Evolutionary conservation across 2,329 filamentous ascomycete species (phyloP).

Genomic region (Diaporthe longicolla): DNA sequence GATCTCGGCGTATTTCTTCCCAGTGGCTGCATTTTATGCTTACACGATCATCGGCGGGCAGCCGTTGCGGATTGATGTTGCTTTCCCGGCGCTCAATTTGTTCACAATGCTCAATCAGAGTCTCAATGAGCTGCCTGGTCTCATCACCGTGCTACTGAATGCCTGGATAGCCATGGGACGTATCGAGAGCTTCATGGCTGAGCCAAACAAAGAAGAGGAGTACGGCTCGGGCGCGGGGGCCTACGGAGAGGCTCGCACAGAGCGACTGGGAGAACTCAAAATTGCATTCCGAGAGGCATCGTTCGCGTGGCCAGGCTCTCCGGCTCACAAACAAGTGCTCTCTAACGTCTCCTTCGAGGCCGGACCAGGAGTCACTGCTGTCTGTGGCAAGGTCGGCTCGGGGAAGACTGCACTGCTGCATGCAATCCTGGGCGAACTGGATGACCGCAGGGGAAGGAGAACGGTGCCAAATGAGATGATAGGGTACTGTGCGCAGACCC

Average conservation of each 20-base stretch:
- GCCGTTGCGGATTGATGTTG: slow-evolving; percentile 82
- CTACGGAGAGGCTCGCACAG: slow-evolving; percentile 39
- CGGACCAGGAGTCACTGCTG: slow-evolving; percentile 64
- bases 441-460: slow-evolving; percentile 70
- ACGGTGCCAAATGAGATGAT: slow-evolving; percentile 64
- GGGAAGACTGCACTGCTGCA: slow-evolving; percentile 74
- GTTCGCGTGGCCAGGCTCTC: slow-evolving; percentile 83
- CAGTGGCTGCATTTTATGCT: slow-evolving; percentile 84
- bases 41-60: slow-evolving; percentile 81
- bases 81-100: slow-evolving; percentile 87
- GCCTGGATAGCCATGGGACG: slow-evolving; percentile 85
- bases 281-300: slow-evolving; percentile 74
- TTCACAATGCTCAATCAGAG: slow-evolving; percentile 82
- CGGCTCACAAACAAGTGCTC: slow-evolving; percentile 62
- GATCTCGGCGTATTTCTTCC: slow-evolving; percentile 81
- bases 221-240: slow-evolving; percentile 53
- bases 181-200: slow-evolving; percentile 88
- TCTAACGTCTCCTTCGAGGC: slow-evolving; percentile 62
- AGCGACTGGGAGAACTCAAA: slow-evolving; percentile 51
- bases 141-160: slow-evolving; percentile 84
- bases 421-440: slow-evolving; percentile 74
- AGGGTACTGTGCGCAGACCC: slow-evolving; percentile 71
- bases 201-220: slow-evolving; percentile 79
- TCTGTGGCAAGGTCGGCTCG: slow-evolving; percentile 72
- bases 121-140: slow-evolving; percentile 79